Base-by-base conservation (phyloP, 2,329 filamentous ascomycete genomes). In the Aspergillaceae sp. region DNA sequence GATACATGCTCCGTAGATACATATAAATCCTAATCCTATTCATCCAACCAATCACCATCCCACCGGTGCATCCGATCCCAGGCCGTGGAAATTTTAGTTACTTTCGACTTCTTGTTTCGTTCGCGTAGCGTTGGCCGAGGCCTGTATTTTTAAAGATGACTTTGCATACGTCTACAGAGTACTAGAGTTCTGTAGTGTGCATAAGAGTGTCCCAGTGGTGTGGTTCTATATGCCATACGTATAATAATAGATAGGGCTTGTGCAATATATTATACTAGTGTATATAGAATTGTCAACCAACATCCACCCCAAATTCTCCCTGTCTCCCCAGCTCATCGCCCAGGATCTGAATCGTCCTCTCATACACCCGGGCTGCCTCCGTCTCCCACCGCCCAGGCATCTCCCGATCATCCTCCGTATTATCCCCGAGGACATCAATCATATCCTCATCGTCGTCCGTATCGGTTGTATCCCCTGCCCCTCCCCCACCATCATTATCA, bases 311-410 rank as follows among this genome's bases (percentile, higher is more conserved):
- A 47, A 59, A 56, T 41, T 56, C 60, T n/a, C 56, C 58, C 40
- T 57, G 54, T 29, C 51, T 54, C 27, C 78, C 82, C 29, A 92
- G 66, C 7, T 78, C 74, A 57, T 84, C 81, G 0, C 85, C 87
- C 9, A 94, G 66, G 59, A 86, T 76, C 35, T 87, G 77, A 53
- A 94, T 78, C 0, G 87, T 92, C 56, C 77, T 77, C 63, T 92
- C 86, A 67, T 92, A 95, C 2, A 94, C 82, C 51, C 76, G 77
- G 0, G 82, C 86, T 42, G 86, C 79, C 52, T 85, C 82, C 75
- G 90, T 80, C 52, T 86, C 76, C 54, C 73, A 74, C 33, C 55
- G 55, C 9, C 60, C 60, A 5, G 56, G 49, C 29, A 66, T 62
- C 32, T 67, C 64, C 5, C 57, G 58, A 43, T 56, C 19, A 19